Evolutionary conservation across 164 flowering plant genomes (phyloP), one percentile per base, ranked within the genome.

Genomic region (Paratinospora sagittata): DNA sequence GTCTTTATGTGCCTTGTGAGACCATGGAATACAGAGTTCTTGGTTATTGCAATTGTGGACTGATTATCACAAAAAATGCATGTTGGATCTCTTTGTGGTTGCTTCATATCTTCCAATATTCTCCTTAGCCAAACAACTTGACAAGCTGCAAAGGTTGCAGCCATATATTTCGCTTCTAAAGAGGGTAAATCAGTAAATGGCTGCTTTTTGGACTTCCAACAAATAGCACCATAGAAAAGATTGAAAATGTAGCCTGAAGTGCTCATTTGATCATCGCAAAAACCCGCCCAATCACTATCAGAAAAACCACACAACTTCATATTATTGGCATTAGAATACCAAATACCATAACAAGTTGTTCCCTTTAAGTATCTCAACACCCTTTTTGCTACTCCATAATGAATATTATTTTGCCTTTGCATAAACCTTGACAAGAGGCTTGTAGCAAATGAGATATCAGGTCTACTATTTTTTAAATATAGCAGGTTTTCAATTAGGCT

Each of bases 51-150:
- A 7, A 80, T 57, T 1, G 76, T 68, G 14, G 76, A 36, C 7
- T 27, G 68, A 69, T 78, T n/a, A 37, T 80, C 76, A 72, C 76
- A 75, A 37, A 9, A 30, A 1, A 77, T 58, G 0, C 2, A 2
- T 7, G 70, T 76, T 13, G 70, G 49, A 0, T 2, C 52, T 19
- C 6, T 30, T 67, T 76, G 79, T 21, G 8, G 27, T 13, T 49
- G 58, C 14, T 49, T 12, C 19, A 49, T 11, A 19, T 12, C 58
- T 12, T 4, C 58, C 2, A 49, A 19, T 49, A 80, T 23, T 24
- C 49, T 21, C 3, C 27, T 41, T 17, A 80, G 13, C 81, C 81
- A 77, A 45, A 72, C 27, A 0, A 68, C 60, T 68, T 82, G 71
- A 61, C 74, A 52, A 1, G 64, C 64, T 0, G 73, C 30, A 10